phyloP scores from a whole-genome alignment of 2,329 filamentous ascomycete genomes.

The Phoma sp. region DNA sequence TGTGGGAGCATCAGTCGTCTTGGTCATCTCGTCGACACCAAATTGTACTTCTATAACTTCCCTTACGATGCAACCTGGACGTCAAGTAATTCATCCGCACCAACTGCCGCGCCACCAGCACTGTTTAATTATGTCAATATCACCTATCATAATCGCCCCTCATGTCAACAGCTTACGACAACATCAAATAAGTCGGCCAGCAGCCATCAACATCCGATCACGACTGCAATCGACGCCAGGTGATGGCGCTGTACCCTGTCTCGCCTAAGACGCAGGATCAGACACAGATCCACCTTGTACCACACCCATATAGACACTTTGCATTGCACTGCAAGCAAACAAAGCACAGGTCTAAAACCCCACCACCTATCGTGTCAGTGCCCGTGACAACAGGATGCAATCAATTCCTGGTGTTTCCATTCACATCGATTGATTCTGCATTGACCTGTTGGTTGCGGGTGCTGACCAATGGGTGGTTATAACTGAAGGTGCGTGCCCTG shows the following conservation, averaged over 20 bases:
- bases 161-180: conserved; percentile 37
- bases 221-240: conserved; percentile 28
- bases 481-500: conserved; percentile 36
- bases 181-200: conserved; percentile 31
- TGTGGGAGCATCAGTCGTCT: conserved; percentile 45
- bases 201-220: conserved; percentile 31
- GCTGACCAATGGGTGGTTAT: conserved; percentile 18
- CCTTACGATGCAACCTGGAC: conserved; percentile 46
- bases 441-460: conserved; percentile 14
- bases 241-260: conserved; percentile 25
- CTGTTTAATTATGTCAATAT: conserved; percentile 45
- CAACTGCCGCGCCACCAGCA: conserved; percentile 43
- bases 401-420: not conserved
- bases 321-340: conserved; percentile 4
- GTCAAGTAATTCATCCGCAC: conserved; percentile 47
- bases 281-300: conserved; percentile 18
- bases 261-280: conserved; percentile 12
- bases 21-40: conserved; percentile 47
- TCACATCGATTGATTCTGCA: conserved; percentile 11
- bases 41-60: conserved; percentile 53
- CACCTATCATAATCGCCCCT: conserved; percentile 38
- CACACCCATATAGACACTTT: conserved; percentile 8
- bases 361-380: conserved; percentile 19
- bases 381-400: conserved; percentile 23
- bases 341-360: conserved; percentile 1